Evolutionary conservation across 345 rosid species (phyloP).

Genomic region (Syzygium aqueum): DNA sequence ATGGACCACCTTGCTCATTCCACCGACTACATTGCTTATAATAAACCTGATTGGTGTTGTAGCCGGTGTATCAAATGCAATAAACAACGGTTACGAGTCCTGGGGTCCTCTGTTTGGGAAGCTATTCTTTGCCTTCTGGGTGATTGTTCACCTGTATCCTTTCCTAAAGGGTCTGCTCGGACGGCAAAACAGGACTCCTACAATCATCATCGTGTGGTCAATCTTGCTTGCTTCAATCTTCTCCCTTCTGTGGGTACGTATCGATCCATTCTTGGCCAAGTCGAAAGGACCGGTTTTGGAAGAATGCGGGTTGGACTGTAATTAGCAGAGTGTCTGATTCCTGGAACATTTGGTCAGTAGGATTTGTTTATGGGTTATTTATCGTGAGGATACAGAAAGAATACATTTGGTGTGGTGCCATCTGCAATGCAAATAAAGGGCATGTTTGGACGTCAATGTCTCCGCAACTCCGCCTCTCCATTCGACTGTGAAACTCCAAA

Average conservation of each 20-base stretch:
- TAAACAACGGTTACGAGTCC: constrained; percentile 56
- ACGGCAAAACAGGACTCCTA: constrained; percentile 50
- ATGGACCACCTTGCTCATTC: constrained; percentile 58
- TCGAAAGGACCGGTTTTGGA: constrained; percentile 40
- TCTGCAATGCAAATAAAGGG: constrained; percentile 6
- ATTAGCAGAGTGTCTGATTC: constrained; percentile 6
- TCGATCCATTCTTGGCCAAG: constrained; percentile 50
- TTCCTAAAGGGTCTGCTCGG: constrained; percentile 57
- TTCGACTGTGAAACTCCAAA: background rate
- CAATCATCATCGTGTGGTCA: constrained; percentile 66
- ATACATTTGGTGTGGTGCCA: constrained; percentile 2
- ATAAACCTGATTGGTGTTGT: constrained; percentile 54
- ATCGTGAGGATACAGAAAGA: background rate
- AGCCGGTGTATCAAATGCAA: constrained; percentile 47
- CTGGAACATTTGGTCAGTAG: background rate
- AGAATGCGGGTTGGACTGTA: constrained; percentile 66
- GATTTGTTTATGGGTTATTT: background rate
- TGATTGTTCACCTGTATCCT: constrained; percentile 59
- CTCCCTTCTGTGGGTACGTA: constrained; percentile 56
- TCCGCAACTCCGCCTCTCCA: background rate
- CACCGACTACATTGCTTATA: constrained; percentile 52
- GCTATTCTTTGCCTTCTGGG: constrained; percentile 67
- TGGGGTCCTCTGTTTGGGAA: constrained; percentile 69
- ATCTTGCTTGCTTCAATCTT: constrained; percentile 58
- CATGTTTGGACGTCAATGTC: constrained; percentile 1